These are phyloP conservation scores for Yamadazyma siamensis DNA, from an alignment of 1,139 yeast species.

Conservation along the genomic window DNA sequence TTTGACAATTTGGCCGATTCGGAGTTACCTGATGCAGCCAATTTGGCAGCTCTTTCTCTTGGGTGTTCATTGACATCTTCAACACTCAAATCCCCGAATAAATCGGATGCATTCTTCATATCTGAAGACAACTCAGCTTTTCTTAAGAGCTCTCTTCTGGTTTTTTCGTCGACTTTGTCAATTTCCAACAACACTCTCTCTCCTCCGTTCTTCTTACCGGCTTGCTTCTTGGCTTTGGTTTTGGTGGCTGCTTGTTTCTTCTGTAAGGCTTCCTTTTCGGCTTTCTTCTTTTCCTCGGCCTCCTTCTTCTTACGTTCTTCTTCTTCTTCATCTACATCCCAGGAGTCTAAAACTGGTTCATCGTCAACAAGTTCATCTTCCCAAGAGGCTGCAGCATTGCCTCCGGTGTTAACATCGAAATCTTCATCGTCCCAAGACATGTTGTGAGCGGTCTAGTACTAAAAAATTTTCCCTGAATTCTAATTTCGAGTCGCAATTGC, in stretches of 20 bases:
- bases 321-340: slow-evolving; percentile 79
- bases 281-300: slow-evolving; percentile 43
- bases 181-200: slow-evolving; percentile 43
- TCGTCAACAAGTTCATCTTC: slow-evolving; percentile 85
- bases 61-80: slow-evolving; percentile 59
- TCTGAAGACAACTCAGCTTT: slow-evolving; percentile 83
- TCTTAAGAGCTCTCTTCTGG: slow-evolving; percentile 68
- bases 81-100: slow-evolving; percentile 81
- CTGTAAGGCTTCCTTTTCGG: slow-evolving; percentile 36
- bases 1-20: slow-evolving; percentile 43
- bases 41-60: slow-evolving; percentile 56
- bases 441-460: not conserved
- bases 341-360: slow-evolving; percentile 68
- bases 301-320: slow-evolving; percentile 44
- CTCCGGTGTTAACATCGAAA: slow-evolving; percentile 63
- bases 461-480: not conserved
- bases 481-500: slow-evolving; percentile 4
- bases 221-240: slow-evolving; percentile 41
- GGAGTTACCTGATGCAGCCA: slow-evolving; percentile 51
- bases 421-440: slow-evolving; percentile 86
- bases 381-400: slow-evolving; percentile 46
- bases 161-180: slow-evolving; percentile 61
- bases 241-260: slow-evolving; percentile 40
- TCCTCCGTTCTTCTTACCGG: slow-evolving; percentile 28
- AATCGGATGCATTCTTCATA: slow-evolving; percentile 86